Base-by-base conservation (phyloP, 1,284 basidiomycete species). In the Irpex rosettiformis region DNA sequence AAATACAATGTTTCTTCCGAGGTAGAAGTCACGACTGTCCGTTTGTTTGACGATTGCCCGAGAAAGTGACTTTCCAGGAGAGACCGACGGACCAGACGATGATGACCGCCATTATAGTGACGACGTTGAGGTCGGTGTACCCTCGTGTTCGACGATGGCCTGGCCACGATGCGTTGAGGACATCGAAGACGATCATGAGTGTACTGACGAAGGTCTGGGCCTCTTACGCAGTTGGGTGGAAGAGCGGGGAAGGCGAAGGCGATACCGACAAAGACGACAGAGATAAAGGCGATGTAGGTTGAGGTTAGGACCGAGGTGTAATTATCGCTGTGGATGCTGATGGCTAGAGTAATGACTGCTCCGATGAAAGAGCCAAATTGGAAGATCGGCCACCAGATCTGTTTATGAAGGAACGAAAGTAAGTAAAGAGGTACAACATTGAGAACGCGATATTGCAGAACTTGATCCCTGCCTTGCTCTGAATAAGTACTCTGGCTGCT, bases 331-430 rank as follows among this genome's bases (percentile, higher is more conserved):
- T 65, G 57, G 60, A 73, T 73, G 68, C 77, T 77, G 67, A 78
- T 75, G 1, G 76, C 79, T 37, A 83, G 71, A 18, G 80, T 74
- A 60, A 84, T 80, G 49, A 81, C 71, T 0, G 76, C 72, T 10
- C 82, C 82, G 37, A 84, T 75, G 40, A 81, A 76, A 18, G 77
- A 77, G 37, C 82, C 78, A 52, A 78, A 69, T 64, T 83, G 80
- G 75, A 83, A 83, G 66, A 82, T 77, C 51, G 77, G 73, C 83
- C 82, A 85, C 67, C 83, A 80, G 55, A 82, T 62, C 33, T 40
- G 13, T n/a, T 40, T n/a, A n/a, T 13, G 11, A 40, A 40, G 33
- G n/a, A 40, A 40, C n/a, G 3, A 40, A 40, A n/a, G n/a, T n/a
- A n/a, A n/a, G n/a, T 11, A 13, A 40, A 40, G n/a, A 4, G 33